Base-by-base conservation (phyloP, 1,139 yeast species). In the Diutina mesorugosa region DNA sequence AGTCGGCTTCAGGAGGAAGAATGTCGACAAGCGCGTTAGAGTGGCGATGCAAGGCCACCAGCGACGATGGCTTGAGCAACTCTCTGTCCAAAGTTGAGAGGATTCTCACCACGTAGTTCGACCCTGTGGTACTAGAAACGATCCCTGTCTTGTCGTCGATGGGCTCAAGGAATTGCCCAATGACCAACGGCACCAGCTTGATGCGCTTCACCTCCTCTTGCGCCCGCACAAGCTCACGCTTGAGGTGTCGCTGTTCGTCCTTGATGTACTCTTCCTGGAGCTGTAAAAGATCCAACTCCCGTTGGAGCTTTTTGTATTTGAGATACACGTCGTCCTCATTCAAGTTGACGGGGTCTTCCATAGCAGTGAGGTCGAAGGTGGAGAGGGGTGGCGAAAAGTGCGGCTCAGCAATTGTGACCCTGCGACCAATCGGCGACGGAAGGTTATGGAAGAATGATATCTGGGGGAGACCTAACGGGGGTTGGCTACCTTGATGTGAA, bases 181-280 rank as follows among this genome's bases (percentile, higher is more conserved):
- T 95, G 41, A 95, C 99, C 61, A 95, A 78, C 18, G 99, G 99
- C 56, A 95, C 99, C 3, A 97, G 88, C 67, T 93, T 96, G 69
- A 95, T 95, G 65, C 97, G 83, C 71, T 93, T 93, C 55, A 93
- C 99, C 71, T 95, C 99, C 71, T 95, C 99, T 70, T 95, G 99
- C 1, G 99, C 99, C 64, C 98, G 84, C 53, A 91, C 85, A 58
- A 95, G 79, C 73, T 95, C 99, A 62, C 98, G 80, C 67, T 90
- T 91, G 67, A 95, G 79, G 71, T 91, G 96, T 67, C 97, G 95
- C 68, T 91, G 97, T 71, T 95, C 99, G 69, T 93, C 99, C 69
- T 93, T 93, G 67, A 95, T 90, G 69, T 91, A 95, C 60, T 91
- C 98, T 70, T 93, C 99, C 72, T 93, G 99, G 62, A 93, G 76